Base-by-base conservation (phyloP, 2,329 filamentous ascomycete species). In the Coccinonectria pachysandricola region DNA sequence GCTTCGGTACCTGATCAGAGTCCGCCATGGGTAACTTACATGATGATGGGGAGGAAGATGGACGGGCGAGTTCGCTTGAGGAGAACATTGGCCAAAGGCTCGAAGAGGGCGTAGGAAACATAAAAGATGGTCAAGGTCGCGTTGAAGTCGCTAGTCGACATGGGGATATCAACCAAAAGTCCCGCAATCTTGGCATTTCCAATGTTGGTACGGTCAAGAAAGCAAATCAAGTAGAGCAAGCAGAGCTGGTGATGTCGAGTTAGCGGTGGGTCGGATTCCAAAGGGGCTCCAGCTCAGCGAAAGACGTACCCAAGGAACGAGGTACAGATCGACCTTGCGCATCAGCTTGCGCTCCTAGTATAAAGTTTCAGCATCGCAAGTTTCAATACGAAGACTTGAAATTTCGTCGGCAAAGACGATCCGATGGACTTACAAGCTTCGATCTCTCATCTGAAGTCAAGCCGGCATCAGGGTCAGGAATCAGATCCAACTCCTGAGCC, bases 91-190 rank as follows among this genome's bases (percentile, higher is more conserved):
- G 82, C 85, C 21, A 86, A 43, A 0, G 75, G 74, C 50, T 91
- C 84, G 36, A 84, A 86, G 17, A 86, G 55, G 3, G 81, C 68
- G 50, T 94, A 94, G 1, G 80, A 85, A 25, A 92, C 65, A 58
- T 92, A 93, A 60, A 93, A 93, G 41, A 92, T 79, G 17, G 80
- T 83, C 6, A 93, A 63, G 0, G 76, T 71, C 12, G 70, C 64
- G 50, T 87, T 87, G 58, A 86, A 93, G 46, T 80, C 63, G 5
- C 62, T 54, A 3, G 68, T 64, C 1, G 65, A 65, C 63, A 88
- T 71, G 16, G 67, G 39, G 10, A 91, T 57, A 31, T 80, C 74
- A 8, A 62, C 39, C 15, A 54, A 38, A 8, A 74, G 53, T 25
- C 62, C 57, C 13, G 67, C 68, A 32, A 77, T 68, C 38, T 73